Conservation (phyloP, 352 stramenopile species). For the Phytophthora palmivora region DNA sequence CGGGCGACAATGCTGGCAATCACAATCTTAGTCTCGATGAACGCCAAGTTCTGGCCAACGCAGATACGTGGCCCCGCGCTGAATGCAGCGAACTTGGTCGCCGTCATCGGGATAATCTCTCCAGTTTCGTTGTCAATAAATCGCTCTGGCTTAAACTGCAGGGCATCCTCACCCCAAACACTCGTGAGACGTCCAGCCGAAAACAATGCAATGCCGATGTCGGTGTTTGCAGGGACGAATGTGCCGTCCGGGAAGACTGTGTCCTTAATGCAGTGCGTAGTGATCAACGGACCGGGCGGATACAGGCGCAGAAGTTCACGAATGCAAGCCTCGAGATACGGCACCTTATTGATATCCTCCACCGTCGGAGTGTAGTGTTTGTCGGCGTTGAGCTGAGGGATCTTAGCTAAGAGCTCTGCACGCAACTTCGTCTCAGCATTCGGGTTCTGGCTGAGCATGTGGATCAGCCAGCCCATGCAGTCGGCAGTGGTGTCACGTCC, state of each 20-base stretch:
- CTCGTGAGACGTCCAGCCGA: slow-evolving; percentile 45
- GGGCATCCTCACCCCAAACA: slow-evolving; percentile 57
- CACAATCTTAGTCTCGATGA: slow-evolving; percentile 71
- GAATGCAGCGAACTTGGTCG: slow-evolving; percentile 64
- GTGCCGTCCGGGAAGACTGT: slow-evolving; percentile 65
- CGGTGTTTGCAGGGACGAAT: slow-evolving; percentile 41
- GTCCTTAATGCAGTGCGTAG: slow-evolving; percentile 48
- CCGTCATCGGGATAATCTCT: slow-evolving; percentile 34
- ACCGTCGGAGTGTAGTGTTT: slow-evolving; percentile 40
- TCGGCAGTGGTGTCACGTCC: slow-evolving; percentile 74
- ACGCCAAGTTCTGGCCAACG: slow-evolving; percentile 56
- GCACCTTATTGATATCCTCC: slow-evolving; percentile 58
- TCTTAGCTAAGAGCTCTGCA: slow-evolving; percentile 24
- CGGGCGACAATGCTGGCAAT: slow-evolving; percentile 59
- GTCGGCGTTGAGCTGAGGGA: slow-evolving; percentile 33
- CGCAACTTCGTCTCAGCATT: slow-evolving; percentile 35
- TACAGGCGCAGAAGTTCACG: slow-evolving; percentile 68
- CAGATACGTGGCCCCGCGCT: slow-evolving; percentile 59
- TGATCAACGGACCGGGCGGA: slow-evolving; percentile 50
- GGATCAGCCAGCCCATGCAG: slow-evolving; percentile 59
- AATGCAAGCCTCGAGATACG: slow-evolving; percentile 65
- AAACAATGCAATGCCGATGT: slow-evolving; percentile 50
- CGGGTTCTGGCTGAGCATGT: slow-evolving; percentile 35
- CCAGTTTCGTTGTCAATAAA: slow-evolving; percentile 45
- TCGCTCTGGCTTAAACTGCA: slow-evolving; percentile 55